Base-by-base conservation (phyloP, 73 alveolate species). In the Breviolum minutum region DNA sequence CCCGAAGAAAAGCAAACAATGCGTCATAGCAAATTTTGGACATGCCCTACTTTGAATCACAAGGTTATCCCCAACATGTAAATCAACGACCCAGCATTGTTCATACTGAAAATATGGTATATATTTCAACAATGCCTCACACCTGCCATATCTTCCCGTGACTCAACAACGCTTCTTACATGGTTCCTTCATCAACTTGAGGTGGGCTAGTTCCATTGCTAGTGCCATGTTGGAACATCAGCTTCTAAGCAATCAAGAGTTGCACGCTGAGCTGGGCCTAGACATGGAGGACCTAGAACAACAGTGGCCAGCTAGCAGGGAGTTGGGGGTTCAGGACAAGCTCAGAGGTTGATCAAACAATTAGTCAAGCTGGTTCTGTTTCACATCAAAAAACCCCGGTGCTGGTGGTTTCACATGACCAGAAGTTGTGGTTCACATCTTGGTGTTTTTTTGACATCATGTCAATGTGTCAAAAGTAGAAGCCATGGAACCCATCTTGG, bases 151-250 rank as follows among this genome's bases (percentile, higher is more conserved):
- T 66, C 11, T 66, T 66, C 74, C 17, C 24, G 17, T 66, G 74
- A 66, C 24, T 66, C 17, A 13, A 17, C 11, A 66, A 66, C 11
- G 74, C 11, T 66, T 11, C 24, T 11, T 66, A 66, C 11, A 66
- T 17, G 24, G 17, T 17, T 13, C n/a, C 4, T n/a, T 64, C 2
- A n/a, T 7, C 86, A 9, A 26, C 14, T 30, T 5, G 22, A 90
- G 97, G 97, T 90, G 97, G 97, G 97, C 97, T 22, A 12, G 69
- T 16, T 70, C 97, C 54, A 74, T 90, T 60, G 54, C 76, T 76
- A 90, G 82, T 32, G 97, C 97, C 40, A 9, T 90, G 83, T 63
- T 90, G 88, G 97, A 90, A 74, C 97, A 69, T 12, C 97, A 90
- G 77, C 63, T 90, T 73, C 76, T 90, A 74, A 71, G 97, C 69